These are phyloP conservation scores for Pichia sp. DNA, from an alignment of 1,139 yeast species.

Conservation along the genomic window DNA sequence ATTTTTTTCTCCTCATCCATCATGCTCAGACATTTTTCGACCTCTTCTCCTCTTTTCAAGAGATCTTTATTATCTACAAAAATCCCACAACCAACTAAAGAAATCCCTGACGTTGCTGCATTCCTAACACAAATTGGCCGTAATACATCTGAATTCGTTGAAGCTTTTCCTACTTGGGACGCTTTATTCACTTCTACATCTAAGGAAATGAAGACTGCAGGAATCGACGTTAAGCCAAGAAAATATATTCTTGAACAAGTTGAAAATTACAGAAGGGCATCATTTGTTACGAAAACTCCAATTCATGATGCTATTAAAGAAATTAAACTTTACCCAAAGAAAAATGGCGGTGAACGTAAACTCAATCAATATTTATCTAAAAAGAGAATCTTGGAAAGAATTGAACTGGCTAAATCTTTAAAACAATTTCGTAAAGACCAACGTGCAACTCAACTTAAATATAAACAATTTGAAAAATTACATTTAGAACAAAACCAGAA, in stretches of 20 bases:
- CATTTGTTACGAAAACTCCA: slow-evolving; percentile 34
- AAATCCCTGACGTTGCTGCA: slow-evolving; percentile 66
- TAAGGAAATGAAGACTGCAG: slow-evolving; percentile 60
- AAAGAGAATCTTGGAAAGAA: slow-evolving; percentile 56
- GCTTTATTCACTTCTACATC: slow-evolving; percentile 56
- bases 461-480: slow-evolving; percentile 14
- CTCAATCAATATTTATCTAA: slow-evolving; percentile 65
- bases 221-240: slow-evolving; percentile 72
- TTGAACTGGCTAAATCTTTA: slow-evolving; percentile 26
- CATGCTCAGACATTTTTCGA: slow-evolving; percentile 9
- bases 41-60: slow-evolving; percentile 4
- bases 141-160: slow-evolving; percentile 58
- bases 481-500: slow-evolving; percentile 10
- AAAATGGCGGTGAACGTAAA: slow-evolving; percentile 86
- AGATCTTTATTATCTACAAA: slow-evolving; percentile 2
- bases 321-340: slow-evolving; percentile 63
- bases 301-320: slow-evolving; percentile 31
- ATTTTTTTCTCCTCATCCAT: neutral
- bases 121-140: slow-evolving; percentile 77
- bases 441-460: slow-evolving; percentile 13
- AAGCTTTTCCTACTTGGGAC: slow-evolving; percentile 69
- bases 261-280: slow-evolving; percentile 49
- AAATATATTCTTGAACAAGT: slow-evolving; percentile 43
- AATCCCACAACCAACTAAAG: slow-evolving; percentile 42
- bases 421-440: slow-evolving; percentile 20